A percentile compares a stretch with the other conserved stretches of the same genome.
phyloP scores from a whole-genome alignment of 106 monocot species.

The Dioscorea alata region DNA sequence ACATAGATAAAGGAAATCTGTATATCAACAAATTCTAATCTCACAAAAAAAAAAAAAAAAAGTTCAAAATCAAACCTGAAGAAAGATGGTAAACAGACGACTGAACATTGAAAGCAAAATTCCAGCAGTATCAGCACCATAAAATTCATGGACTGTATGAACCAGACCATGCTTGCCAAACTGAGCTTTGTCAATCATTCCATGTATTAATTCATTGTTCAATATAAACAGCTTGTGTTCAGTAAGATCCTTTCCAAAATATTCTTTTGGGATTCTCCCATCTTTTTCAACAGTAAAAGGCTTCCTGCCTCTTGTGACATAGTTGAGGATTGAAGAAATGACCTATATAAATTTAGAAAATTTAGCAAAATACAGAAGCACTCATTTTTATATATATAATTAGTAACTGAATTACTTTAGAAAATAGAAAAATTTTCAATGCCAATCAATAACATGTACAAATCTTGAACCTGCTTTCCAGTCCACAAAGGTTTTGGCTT shows the following conservation, averaged over 20 bases:
- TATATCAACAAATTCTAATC: background rate
- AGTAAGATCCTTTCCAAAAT: slow-evolving; percentile 40
- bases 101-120: slow-evolving; percentile 73
- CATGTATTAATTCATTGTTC: slow-evolving; percentile 86
- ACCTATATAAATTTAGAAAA: slow-evolving; percentile 41
- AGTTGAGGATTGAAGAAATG: slow-evolving; percentile 63
- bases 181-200: slow-evolving; percentile 94
- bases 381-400: background rate
- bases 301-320: slow-evolving; percentile 55
- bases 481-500: slow-evolving; percentile 90
- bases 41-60: slow-evolving; percentile 3
- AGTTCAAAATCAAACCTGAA: slow-evolving; percentile 54
- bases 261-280: slow-evolving; percentile 70
- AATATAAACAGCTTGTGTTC: slow-evolving; percentile 46
- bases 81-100: slow-evolving; percentile 77
- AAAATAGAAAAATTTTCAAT: too few species aligned
- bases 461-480: slow-evolving; percentile 73
- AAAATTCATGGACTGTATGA: slow-evolving; percentile 90
- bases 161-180: slow-evolving; percentile 90
- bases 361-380: background rate
- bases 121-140: slow-evolving; percentile 86
- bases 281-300: slow-evolving; percentile 67
- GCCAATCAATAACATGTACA: background rate
- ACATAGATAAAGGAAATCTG: too few species aligned
- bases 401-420: too few species aligned